Evolutionary conservation across 1,139 yeast genomes (phyloP), one percentile per base, ranked within the genome.

Genomic region (Taphrina confusa): DNA sequence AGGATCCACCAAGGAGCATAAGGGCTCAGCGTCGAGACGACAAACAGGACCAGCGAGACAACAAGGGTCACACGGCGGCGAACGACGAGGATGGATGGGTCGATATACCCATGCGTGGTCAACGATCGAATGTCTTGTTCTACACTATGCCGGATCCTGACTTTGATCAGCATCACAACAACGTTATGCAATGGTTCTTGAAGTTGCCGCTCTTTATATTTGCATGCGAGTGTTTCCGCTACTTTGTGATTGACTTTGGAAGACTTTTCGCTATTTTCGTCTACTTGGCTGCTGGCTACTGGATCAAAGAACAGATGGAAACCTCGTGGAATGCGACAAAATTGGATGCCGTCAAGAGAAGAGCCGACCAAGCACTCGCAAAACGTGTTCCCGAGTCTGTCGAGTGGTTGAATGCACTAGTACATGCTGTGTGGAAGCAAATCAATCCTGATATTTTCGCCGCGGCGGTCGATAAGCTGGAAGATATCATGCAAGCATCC

Each of bases 401-500:
- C 39, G 59, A 59, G 23, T 59, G 61, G 61, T 44, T 59, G 46
- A 59, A 59, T 23, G 37, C 45, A 20, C 23, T 59, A 5, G 22
- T 59, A 16, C 37, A 22, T 40, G 37, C 57, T 5, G 40, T 52
- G 6, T 59, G 58, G 55, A 28, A 20, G 25, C 54, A 52, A 18
- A 42, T 59, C 11, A 45, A 59, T 16, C 61, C 61, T 1, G 59
- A 52, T 33, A 30, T 59, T 8, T 52, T 59, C 34, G 36, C 47
- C 6, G 56, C 61, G 8, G 25, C 54, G 2, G 31, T 46, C 12
- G 59, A 59, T 39, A 46, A 42, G 49, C 31, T 59, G 18, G 61
- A 59, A 37, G 61, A 59, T 33, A 49, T 59, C 39, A 59, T 59
- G 61, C 59, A 59, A 30, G 59, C 59, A 22, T 52, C 59, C 5